A percentile compares a stretch with the other conserved stretches of the same genome.
These are phyloP conservation scores for Pseudoneurospora amorphoporcata DNA, from an alignment of 495 filamentous ascomycete species.

Conservation along the genomic window DNA sequence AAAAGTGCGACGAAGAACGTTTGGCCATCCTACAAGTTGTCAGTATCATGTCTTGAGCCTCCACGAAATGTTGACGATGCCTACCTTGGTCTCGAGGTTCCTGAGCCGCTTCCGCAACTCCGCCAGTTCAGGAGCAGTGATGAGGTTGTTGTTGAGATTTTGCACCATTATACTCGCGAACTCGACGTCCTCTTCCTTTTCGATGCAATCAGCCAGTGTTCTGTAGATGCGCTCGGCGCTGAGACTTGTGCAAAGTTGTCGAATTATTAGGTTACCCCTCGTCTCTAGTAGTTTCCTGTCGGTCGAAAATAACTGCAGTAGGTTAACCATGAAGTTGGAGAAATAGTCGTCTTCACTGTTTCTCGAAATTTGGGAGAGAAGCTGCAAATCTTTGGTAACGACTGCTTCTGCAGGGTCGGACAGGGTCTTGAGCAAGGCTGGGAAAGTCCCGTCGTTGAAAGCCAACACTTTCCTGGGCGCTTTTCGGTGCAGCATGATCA, in stretches of 20 bases:
- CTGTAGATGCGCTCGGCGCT: constrained; percentile 94
- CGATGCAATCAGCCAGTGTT: constrained; percentile 90
- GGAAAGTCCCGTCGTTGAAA: constrained; percentile 95
- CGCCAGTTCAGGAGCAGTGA: constrained; percentile 88
- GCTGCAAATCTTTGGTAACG: constrained; percentile 87
- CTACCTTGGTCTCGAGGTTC: constrained; percentile 77
- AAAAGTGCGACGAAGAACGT: constrained; percentile 91
- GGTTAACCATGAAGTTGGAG: constrained; percentile 93
- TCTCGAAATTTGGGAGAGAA: constrained; percentile 89
- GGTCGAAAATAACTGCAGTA: constrained; percentile 89
- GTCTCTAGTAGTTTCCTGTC: constrained; percentile 86
- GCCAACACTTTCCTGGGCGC: constrained; percentile 88
- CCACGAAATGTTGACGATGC: not conserved
- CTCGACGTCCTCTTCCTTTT: constrained; percentile 96
- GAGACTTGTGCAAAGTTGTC: constrained; percentile 85
- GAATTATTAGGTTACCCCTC: constrained; percentile 89
- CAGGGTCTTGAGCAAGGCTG: constrained; percentile 88
- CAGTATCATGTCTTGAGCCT: constrained; percentile 11
- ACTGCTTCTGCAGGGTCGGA: constrained; percentile 94
- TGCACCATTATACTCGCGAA: constrained; percentile 99
- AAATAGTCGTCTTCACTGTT: constrained; percentile 98
- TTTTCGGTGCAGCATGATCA: constrained; percentile 94
- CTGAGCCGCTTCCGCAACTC: constrained; percentile 83
- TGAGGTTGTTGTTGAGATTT: constrained; percentile 97
- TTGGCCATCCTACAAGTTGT: constrained; percentile 63